phyloP scores from a whole-genome alignment of 345 rosid genomes.

The Bruguiera parviflora region DNA sequence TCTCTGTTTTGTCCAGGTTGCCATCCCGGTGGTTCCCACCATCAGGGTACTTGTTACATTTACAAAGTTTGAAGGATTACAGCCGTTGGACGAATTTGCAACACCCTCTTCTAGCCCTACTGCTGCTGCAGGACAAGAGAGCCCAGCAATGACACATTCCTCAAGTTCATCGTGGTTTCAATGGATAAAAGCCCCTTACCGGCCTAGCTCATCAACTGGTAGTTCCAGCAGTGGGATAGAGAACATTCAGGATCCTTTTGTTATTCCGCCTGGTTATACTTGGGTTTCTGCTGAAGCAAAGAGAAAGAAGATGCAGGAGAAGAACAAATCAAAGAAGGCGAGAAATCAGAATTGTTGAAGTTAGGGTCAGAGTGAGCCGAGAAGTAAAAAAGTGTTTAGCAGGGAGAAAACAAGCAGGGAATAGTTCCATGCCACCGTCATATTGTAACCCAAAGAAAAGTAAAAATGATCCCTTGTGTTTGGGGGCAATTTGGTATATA shows the following conservation, averaged over 20 bases:
- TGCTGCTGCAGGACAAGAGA: conserved; percentile 47
- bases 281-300: conserved; percentile 87
- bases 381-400: not conserved
- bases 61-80: conserved; percentile 86
- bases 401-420: conserved; percentile 16
- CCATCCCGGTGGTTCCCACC: conserved; percentile 94
- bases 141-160: conserved; percentile 47
- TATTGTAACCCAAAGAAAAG: conserved; percentile 10
- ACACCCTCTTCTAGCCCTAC: conserved; percentile 92
- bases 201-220: conserved; percentile 41
- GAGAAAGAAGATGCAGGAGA: conserved; percentile 91
- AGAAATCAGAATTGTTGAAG: conserved; percentile 38
- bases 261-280: conserved; percentile 62
- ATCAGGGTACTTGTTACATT: conserved; percentile 84
- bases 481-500: conserved; percentile 27
- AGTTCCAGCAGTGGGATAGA: conserved; percentile 58
- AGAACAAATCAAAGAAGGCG: conserved; percentile 64
- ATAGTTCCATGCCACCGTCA: conserved; percentile 29
- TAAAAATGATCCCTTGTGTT: conserved; percentile 14
- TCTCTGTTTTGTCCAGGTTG: conserved; percentile 53
- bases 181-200: conserved; percentile 78
- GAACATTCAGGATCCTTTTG: conserved; percentile 67
- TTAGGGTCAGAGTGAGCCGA: too few relatives aligned
- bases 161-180: conserved; percentile 80
- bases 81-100: conserved; percentile 73